Conservation (phyloP, 2,329 filamentous ascomycete species). For the Thelonectria olida region DNA sequence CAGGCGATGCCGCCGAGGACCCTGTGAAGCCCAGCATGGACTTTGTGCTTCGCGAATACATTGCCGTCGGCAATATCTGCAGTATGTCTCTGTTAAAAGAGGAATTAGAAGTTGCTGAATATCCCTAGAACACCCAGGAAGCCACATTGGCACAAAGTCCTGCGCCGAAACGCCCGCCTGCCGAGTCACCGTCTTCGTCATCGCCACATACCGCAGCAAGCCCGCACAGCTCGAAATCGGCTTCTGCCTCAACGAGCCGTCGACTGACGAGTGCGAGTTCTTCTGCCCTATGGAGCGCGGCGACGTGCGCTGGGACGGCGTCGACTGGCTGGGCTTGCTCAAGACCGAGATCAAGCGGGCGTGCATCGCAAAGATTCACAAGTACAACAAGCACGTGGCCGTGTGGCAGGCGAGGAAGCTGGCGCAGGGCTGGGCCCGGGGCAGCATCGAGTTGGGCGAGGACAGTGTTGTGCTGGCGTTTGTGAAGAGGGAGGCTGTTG, state of each 20-base stretch:
- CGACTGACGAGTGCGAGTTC: slow-evolving; percentile 22
- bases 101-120: background rate
- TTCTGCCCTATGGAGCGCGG: slow-evolving; percentile 41
- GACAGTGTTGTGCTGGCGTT: slow-evolving; percentile 35
- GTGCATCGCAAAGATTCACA: slow-evolving; percentile 40
- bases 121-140: slow-evolving; percentile 24
- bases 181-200: slow-evolving; percentile 33
- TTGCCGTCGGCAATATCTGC: slow-evolving; percentile 40
- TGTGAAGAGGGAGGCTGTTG: slow-evolving; percentile 30
- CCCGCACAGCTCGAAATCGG: slow-evolving; percentile 41
- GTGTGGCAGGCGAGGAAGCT: slow-evolving; percentile 42
- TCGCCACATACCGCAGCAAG: slow-evolving; percentile 38
- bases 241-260: slow-evolving; percentile 38
- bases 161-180: slow-evolving; percentile 33
- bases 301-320: slow-evolving; percentile 38
- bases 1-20: slow-evolving; percentile 13
- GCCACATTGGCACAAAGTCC: slow-evolving; percentile 22
- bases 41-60: slow-evolving; percentile 40
- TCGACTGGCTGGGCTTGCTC: slow-evolving; percentile 34
- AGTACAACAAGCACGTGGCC: slow-evolving; percentile 44
- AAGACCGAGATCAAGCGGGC: slow-evolving; percentile 30
- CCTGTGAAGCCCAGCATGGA: slow-evolving; percentile 40
- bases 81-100: slow-evolving; percentile 29
- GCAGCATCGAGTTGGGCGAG: slow-evolving; percentile 36
- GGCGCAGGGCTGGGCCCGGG: slow-evolving; percentile 36